phyloP scores from a whole-genome alignment of 2,329 filamentous ascomycete genomes.

The Stagonosporopsis tanaceti region DNA sequence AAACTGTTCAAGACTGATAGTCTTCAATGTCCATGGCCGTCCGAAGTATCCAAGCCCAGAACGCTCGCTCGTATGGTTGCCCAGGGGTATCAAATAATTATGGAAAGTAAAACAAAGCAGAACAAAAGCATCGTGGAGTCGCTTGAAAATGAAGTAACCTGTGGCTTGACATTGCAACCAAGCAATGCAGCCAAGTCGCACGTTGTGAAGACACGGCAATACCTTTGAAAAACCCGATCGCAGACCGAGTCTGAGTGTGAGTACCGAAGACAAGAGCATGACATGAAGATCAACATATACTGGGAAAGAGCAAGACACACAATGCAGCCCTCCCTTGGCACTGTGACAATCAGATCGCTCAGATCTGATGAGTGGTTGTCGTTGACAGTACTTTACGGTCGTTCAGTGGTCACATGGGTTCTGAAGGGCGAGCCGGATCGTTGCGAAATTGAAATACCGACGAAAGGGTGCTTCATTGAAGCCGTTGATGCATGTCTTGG shows the following conservation, averaged over 20 bases:
- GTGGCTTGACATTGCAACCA: not conserved
- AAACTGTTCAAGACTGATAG: not conserved
- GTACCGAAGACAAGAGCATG: not conserved
- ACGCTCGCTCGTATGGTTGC: not conserved
- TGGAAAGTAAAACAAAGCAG: not conserved
- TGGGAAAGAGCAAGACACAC: not conserved
- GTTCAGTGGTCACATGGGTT: conserved; percentile 18
- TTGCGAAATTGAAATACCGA: conserved; percentile 18
- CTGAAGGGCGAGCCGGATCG: conserved; percentile 22
- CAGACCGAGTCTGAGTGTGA: not conserved
- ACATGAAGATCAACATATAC: not conserved
- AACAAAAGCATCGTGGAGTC: not conserved
- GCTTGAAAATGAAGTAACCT: not conserved
- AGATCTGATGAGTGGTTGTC: conserved; percentile 4
- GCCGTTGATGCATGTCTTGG: conserved; percentile 1
- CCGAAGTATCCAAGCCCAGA: not conserved
- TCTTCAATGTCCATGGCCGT: not conserved
- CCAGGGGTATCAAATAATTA: not conserved
- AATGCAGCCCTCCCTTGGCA: conserved; percentile 7
- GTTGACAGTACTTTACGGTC: conserved; percentile 11
- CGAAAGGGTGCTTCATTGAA: conserved; percentile 1
- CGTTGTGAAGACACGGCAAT: not conserved
- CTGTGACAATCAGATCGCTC: not conserved
- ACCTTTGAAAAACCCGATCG: not conserved
- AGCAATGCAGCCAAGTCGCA: not conserved